phyloP scores from a whole-genome alignment of 805 yeast genomes.

The Candida dendrica region DNA sequence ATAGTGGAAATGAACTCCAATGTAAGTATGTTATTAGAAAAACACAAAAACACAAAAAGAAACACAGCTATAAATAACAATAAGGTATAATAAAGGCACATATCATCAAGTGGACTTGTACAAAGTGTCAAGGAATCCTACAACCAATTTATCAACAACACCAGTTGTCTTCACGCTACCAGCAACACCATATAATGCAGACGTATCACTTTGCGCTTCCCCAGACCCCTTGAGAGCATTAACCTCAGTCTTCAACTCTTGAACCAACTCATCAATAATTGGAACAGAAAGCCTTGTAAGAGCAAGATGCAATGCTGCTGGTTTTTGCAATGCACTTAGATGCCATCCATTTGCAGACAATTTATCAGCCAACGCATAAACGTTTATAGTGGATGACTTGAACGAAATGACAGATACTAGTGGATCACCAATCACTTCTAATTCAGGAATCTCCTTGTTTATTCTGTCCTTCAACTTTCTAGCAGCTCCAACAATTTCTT shows the following conservation, averaged over 20 bases:
- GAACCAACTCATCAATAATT: conserved; percentile 53
- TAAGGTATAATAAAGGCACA: too few species aligned
- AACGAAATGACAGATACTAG: conserved; percentile 76
- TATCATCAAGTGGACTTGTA: conserved; percentile 47
- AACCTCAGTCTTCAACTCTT: conserved; percentile 29
- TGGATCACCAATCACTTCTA: conserved; percentile 82
- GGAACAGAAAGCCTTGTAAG: conserved; percentile 65
- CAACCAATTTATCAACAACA: conserved; percentile 72
- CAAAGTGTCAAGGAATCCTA: conserved; percentile 73
- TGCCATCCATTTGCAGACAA: conserved; percentile 79
- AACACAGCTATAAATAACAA: too few species aligned
- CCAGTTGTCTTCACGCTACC: conserved; percentile 83
- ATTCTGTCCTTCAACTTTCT: conserved; percentile 45
- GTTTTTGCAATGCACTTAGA: conserved; percentile 76
- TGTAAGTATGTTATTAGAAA: too few species aligned
- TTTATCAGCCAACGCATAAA: conserved; percentile 74
- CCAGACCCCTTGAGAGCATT: conserved; percentile 17
- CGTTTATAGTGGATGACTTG: conserved; percentile 50
- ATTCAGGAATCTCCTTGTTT: conserved; percentile 40
- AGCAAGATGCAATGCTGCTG: conserved; percentile 89
- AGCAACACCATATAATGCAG: conserved; percentile 92
- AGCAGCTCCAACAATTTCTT: conserved; percentile 61
- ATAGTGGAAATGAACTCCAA: too few species aligned
- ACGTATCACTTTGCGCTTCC: conserved; percentile 49
- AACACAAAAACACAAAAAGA: too few species aligned